phyloP scores from a whole-genome alignment of 768 basidiomycete species.

The Lanmaoa rubissima region DNA sequence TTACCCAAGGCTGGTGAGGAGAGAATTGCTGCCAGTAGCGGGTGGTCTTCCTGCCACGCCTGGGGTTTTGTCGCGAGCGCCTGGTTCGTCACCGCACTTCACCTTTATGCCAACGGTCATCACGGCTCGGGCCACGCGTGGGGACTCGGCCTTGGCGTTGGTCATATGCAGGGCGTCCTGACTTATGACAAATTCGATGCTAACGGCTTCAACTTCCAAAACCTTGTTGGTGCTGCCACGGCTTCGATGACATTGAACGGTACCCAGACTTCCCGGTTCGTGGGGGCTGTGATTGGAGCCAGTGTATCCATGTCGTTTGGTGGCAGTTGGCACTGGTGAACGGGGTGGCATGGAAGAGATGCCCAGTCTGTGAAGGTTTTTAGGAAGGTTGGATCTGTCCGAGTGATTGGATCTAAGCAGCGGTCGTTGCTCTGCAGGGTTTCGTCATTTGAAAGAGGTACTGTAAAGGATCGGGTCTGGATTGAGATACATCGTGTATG shows the following conservation, averaged over 20 bases:
- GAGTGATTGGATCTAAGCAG: no score
- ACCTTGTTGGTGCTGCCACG: neutral
- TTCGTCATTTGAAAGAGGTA: neutral
- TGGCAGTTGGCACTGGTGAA: neutral
- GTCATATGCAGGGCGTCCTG: neutral
- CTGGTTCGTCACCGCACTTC: neutral
- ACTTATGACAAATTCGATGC: neutral
- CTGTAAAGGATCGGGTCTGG: no score
- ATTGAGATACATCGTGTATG: neutral
- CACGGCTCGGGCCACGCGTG: neutral
- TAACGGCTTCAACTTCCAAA: neutral
- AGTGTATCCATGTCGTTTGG: neutral
- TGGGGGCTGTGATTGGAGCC: neutral
- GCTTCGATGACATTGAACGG: neutral
- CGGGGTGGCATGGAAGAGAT: neutral
- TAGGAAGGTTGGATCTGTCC: neutral
- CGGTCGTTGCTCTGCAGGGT: neutral
- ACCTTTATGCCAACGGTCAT: neutral
- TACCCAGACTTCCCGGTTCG: neutral
- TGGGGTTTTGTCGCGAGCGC: neutral
- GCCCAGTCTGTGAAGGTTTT: neutral
- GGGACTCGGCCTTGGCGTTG: neutral
- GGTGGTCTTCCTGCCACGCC: neutral
- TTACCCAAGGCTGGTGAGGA: no score
- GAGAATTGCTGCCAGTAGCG: no score